Conservation (phyloP, 2,329 filamentous ascomycete genomes). For the Fusarium veterinarium region DNA sequence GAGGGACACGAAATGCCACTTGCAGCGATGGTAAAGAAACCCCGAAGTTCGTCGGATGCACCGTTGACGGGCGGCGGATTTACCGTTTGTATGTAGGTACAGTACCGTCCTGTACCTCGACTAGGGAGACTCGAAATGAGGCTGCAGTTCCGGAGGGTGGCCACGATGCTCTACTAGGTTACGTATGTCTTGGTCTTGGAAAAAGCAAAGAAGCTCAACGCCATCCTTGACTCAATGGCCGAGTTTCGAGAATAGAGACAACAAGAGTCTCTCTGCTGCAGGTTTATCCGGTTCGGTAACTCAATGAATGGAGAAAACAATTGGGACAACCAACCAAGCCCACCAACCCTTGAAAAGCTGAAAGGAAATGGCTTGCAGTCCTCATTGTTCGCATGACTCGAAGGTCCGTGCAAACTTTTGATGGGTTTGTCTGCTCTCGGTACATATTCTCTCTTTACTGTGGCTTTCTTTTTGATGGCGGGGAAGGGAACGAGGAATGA, state of each 20-base stretch:
- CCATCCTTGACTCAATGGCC: constrained; percentile 1
- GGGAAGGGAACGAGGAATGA: constrained; percentile 25
- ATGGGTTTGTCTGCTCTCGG: background rate
- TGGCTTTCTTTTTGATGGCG: constrained; percentile 1
- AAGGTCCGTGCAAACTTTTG: constrained; percentile 4
- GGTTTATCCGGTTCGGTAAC: background rate
- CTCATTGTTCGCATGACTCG: constrained; percentile 16
- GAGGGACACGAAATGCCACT: constrained; percentile 23
- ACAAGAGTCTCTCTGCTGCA: background rate
- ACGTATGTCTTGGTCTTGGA: constrained; percentile 12
- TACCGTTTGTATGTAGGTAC: background rate
- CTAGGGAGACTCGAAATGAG: constrained; percentile 11
- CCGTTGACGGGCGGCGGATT: constrained; percentile 1
- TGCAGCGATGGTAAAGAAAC: constrained; percentile 30
- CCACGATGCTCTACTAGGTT: constrained; percentile 19
- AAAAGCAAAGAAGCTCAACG: constrained; percentile 36
- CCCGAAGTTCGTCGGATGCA: constrained; percentile 33
- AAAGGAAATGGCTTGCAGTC: constrained; percentile 1
- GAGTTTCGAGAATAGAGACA: constrained; percentile 2
- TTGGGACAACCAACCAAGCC: constrained; percentile 1
- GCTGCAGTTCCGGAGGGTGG: constrained; percentile 15
- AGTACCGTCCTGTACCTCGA: background rate
- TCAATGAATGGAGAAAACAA: constrained; percentile 17
- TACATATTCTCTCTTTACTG: background rate
- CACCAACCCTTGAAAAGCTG: background rate